Evolutionary conservation across 305 asterid genomes (phyloP), one percentile per base, ranked within the genome.

Genomic region (Solanum hybrid): DNA sequence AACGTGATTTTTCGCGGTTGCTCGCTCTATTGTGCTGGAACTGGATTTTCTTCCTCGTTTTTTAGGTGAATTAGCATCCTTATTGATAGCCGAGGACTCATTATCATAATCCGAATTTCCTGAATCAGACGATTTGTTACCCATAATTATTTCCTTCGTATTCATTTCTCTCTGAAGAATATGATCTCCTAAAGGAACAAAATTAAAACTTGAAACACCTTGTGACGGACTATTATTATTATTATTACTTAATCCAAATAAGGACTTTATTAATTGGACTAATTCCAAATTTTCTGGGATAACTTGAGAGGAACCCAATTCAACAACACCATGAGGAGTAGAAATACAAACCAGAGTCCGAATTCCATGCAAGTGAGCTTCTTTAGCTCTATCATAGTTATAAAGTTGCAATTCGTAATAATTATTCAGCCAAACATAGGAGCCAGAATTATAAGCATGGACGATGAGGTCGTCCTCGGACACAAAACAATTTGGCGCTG

Each of bases 331-430:
- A 24, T n/a, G 3, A 2, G 76, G 42, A 85, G 92, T 91, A n/a
- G 92, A 85, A 56, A 91, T 40, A 89, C 90, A 91, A 78, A 91
- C 88, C n/a, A 87, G 64, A 2, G 92, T 89, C 20, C 90, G 86
- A 37, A 88, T 73, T 17, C 92, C 92, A 0, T 88, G 88, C 12
- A 89, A 85, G 31, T 89, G 90, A 81, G 90, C 92, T 85, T 91
- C 90, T 79, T 88, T 91, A 24, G 91, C 92, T 78, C 92, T 91
- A 12, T 77, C 76, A 2, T 77, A 84, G 69, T 88, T 72, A 56
- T 35, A 85, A 3, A 78, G 42, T 32, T 88, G 86, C 8, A 88
- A 22, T 29, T 91, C 81, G 2, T 78, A 34, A 77, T 91, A 89
- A 2, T 90, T 89, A 5, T 51, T 87, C 0, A 91, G 35, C 91